phyloP scores from a whole-genome alignment of 202 grass and related monocot species.

The Panicum hallii region DNA sequence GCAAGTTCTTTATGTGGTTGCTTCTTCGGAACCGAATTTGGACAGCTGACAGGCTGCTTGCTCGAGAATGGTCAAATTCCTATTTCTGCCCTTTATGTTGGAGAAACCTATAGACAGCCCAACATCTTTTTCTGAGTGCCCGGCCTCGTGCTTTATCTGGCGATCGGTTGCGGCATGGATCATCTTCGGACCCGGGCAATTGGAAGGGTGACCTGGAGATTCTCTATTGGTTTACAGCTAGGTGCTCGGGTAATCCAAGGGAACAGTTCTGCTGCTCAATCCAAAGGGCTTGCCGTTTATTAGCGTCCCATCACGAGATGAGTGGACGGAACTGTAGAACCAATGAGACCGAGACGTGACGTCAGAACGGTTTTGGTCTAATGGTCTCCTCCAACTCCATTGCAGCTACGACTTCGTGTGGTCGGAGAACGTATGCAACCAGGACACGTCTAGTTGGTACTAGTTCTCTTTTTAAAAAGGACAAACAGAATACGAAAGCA shows the following conservation, averaged over 20 bases:
- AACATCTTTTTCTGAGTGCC: too few species aligned
- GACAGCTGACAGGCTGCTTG: neutral
- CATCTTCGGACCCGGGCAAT: rapidly evolving
- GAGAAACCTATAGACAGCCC: too few species aligned
- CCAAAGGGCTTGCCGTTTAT: neutral
- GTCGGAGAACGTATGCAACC: slow-evolving; percentile 7
- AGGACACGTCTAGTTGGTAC: neutral
- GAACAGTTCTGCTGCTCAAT: neutral
- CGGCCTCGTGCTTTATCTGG: too few species aligned
- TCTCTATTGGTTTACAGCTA: too few species aligned
- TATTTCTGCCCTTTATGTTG: too few species aligned
- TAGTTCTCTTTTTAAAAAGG: neutral
- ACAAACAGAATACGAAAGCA: neutral
- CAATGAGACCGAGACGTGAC: slow-evolving; percentile 19
- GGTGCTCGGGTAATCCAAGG: neutral
- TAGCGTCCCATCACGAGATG: neutral
- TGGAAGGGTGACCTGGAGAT: too few species aligned
- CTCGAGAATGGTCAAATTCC: too few species aligned
- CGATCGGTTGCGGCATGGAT: too few species aligned
- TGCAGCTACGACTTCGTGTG: neutral
- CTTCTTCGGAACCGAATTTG: neutral
- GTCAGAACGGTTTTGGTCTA: neutral
- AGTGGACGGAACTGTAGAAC: neutral
- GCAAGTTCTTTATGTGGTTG: neutral
- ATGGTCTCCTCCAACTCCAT: neutral